These are phyloP conservation scores for Candida succiphila DNA, from an alignment of 805 yeast genomes.

Conservation along the genomic window DNA sequence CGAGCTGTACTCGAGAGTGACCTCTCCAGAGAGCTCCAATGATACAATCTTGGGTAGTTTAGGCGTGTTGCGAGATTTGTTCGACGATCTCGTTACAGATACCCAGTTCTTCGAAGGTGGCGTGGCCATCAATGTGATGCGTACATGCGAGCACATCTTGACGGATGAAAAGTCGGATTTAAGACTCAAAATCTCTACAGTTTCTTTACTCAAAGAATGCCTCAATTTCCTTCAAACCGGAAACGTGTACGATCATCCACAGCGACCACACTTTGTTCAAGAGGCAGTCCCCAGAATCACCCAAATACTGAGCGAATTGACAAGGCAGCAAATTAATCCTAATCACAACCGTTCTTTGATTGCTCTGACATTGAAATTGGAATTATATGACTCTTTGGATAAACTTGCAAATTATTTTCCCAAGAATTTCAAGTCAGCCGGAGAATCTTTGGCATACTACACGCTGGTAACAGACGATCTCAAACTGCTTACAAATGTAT, in stretches of 20 bases:
- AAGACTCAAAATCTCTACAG: conserved; percentile 35
- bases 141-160: conserved; percentile 36
- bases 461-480: conserved; percentile 12
- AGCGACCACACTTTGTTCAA: conserved; percentile 27
- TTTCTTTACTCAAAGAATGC: conserved; percentile 43
- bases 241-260: conserved; percentile 29
- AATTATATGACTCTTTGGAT: conserved; percentile 18
- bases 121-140: conserved; percentile 45
- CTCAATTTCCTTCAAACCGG: conserved; percentile 42
- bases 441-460: conserved; percentile 1
- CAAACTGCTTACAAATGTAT: conserved; percentile 7
- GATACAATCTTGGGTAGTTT: conserved; percentile 41
- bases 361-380: conserved; percentile 14
- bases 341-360: conserved; percentile 5
- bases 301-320: conserved; percentile 13
- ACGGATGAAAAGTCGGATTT: conserved; percentile 10
- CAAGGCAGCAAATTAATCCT: conserved; percentile 1
- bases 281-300: conserved; percentile 15
- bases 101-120: conserved; percentile 78
- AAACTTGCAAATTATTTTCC: conserved; percentile 16
- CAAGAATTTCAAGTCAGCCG: conserved; percentile 6
- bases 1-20: conserved; percentile 33
- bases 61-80: conserved; percentile 59
- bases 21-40: conserved; percentile 17
- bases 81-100: conserved; percentile 79